Conservation (phyloP, 768 basidiomycete species). For the Lactarius trivialis region DNA sequence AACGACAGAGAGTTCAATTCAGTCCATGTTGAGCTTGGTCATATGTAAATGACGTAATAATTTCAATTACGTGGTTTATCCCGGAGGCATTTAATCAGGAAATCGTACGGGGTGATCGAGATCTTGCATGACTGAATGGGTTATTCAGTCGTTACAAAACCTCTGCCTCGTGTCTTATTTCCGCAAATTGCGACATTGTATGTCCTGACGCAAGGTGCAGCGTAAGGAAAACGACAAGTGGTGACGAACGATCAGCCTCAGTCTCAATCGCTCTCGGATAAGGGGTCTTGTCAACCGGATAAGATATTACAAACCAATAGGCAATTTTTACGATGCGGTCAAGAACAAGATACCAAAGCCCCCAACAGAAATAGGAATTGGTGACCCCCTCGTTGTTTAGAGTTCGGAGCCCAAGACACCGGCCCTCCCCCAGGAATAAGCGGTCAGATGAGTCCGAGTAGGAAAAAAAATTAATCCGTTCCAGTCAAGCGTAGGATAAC, state of each 20-base stretch:
- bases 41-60: slow-evolving; percentile 8
- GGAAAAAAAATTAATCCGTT: not conserved
- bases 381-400: slow-evolving; percentile 1
- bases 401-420: slow-evolving; percentile 11
- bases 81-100: slow-evolving; percentile 14
- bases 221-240: not conserved
- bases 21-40: not conserved
- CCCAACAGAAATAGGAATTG: slow-evolving; percentile 4
- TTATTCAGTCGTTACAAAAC: slow-evolving; percentile 3
- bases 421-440: slow-evolving; percentile 2
- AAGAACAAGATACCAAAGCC: not conserved
- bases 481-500: not conserved
- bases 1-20: not conserved
- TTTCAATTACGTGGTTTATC: not conserved
- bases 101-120: not conserved
- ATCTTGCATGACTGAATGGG: not conserved
- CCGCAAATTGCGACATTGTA: not conserved
- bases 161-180: slow-evolving; percentile 13
- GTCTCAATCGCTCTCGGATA: not conserved
- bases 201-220: not conserved
- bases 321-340: not conserved
- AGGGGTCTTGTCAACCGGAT: not conserved
- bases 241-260: not conserved
- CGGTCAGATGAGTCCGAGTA: slow-evolving; percentile 15
- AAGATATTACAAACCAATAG: not conserved